Evolutionary conservation across 2,329 filamentous ascomycete species (phyloP).

Genomic region (Byssochlamys sp.): DNA sequence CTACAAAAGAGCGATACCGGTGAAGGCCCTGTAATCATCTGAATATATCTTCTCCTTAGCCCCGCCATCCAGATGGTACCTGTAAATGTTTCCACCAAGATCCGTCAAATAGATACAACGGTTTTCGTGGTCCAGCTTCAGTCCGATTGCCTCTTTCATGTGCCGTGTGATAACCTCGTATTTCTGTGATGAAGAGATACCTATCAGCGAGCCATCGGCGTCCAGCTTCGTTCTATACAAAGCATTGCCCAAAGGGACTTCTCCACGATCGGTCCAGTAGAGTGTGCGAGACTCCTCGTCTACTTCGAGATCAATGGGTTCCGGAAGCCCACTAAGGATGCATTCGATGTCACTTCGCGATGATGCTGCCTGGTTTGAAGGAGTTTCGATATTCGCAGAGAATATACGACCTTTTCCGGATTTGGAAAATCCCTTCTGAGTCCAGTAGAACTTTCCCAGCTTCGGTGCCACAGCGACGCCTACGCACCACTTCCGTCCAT

Average conservation of each 20-base stretch:
- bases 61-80: slow-evolving; percentile 12
- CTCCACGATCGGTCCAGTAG: slow-evolving; percentile 55
- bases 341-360: slow-evolving; percentile 33
- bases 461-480: slow-evolving; percentile 42
- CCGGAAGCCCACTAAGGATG: slow-evolving; percentile 40
- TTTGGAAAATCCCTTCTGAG: slow-evolving; percentile 50
- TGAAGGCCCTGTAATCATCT: slow-evolving; percentile 13
- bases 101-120: slow-evolving; percentile 18
- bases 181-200: slow-evolving; percentile 17
- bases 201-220: slow-evolving; percentile 11
- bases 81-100: slow-evolving; percentile 20
- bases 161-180: slow-evolving; percentile 19
- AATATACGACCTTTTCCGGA: slow-evolving; percentile 45
- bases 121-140: slow-evolving; percentile 25
- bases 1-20: slow-evolving; percentile 6
- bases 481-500: slow-evolving; percentile 43
- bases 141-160: slow-evolving; percentile 40
- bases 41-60: slow-evolving; percentile 8
- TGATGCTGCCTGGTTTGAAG: slow-evolving; percentile 22
- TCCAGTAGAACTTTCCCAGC: slow-evolving; percentile 48
- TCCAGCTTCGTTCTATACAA: slow-evolving; percentile 35
- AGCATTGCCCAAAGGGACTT: slow-evolving; percentile 46
- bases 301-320: slow-evolving; percentile 50
- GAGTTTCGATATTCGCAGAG: slow-evolving; percentile 36
- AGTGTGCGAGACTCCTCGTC: slow-evolving; percentile 38